Base-by-base conservation (phyloP, 495 filamentous ascomycete genomes). In the Xylaria grammica region DNA sequence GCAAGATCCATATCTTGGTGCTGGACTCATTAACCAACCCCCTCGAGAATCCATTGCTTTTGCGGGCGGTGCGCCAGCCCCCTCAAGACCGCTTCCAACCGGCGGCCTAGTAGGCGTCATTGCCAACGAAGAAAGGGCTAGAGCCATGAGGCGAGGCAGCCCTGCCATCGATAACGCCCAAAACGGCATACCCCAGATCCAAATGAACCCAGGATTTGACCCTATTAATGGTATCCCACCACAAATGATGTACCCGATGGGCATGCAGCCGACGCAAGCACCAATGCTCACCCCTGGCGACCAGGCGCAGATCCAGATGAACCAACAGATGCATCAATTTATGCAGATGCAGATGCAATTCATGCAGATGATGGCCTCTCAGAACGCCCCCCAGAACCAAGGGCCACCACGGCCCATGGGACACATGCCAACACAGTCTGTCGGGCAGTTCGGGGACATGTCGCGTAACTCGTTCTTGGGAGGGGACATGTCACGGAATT, bases 311-410 rank as follows among this genome's bases (percentile, higher is more conserved):
- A 82, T 93, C 49, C 89, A 97, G 70, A 89, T 97, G 80, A 88
- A 87, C 27, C 90, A 94, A 69, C 91, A 96, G 72, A 96, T 96
- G 92, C 83, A 86, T 26, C 86, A 89, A 67, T 94, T 94, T 79
- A 92, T 95, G 89, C 89, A 93, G 70, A 92, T 96, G 89, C 92
- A 96, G 73, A 94, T 97, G 89, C 90, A 95, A 62, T 90, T 92
- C 81, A 92, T 93, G 87, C 89, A 92, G 62, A 89, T 94, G 84
- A 88, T 90, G 83, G 79, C 81, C 15, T 75, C 74, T 48, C 75
- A 80, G 51, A 72, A 70, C 50, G 67, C 66, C 51, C 40, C 65
- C 26, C 69, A 62, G 40, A 65, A 56, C 40, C 73, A 69, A 61
- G 77, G 68, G 36, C 69, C 75, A 22, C 60, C 77, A 38, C 69